A percentile compares a stretch with the other conserved stretches of the same genome.
phyloP scores from a whole-genome alignment of 805 yeast species.

The Candida khao-thaluensis region DNA sequence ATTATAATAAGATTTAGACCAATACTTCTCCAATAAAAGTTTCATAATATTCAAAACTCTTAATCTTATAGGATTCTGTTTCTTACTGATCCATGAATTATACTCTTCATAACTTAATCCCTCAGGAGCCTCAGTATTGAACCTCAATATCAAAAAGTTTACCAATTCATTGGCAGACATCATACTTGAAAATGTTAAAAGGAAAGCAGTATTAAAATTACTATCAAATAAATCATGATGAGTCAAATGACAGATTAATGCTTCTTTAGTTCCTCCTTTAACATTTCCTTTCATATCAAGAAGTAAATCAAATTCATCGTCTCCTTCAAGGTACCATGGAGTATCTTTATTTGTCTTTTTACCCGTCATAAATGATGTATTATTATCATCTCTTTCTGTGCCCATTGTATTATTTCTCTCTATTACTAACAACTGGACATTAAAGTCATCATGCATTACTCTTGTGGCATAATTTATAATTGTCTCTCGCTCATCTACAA shows the following conservation, averaged over 20 bases:
- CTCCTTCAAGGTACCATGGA: slow-evolving; percentile 75
- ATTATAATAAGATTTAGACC: slow-evolving; percentile 63
- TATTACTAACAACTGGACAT: slow-evolving; percentile 53
- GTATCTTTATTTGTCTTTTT: slow-evolving; percentile 38
- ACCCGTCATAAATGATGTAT: slow-evolving; percentile 21
- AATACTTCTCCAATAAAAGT: slow-evolving; percentile 63
- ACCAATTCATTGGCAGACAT: slow-evolving; percentile 64
- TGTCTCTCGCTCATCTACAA: slow-evolving; percentile 69
- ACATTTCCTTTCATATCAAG: slow-evolving; percentile 70
- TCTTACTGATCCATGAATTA: slow-evolving; percentile 69
- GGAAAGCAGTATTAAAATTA: slow-evolving; percentile 63
- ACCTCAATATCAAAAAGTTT: slow-evolving; percentile 59
- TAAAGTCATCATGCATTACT: slow-evolving; percentile 72
- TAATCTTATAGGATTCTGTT: slow-evolving; percentile 63
- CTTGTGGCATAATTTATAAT: slow-evolving; percentile 72
- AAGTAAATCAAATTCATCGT: slow-evolving; percentile 53
- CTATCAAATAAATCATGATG: slow-evolving; percentile 66
- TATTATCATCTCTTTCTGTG: slow-evolving; percentile 31
- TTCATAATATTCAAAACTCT: slow-evolving; percentile 68
- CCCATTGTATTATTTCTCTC: slow-evolving; percentile 44
- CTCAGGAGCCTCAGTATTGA: slow-evolving; percentile 77
- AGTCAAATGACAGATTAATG: slow-evolving; percentile 76
- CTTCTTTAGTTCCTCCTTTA: slow-evolving; percentile 81
- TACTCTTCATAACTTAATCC: slow-evolving; percentile 83
- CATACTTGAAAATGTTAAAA: slow-evolving; percentile 75